Evolutionary conservation across 1,284 basidiomycete species (phyloP), one percentile per base, ranked within the genome.

Genomic region (Apiotrichum laibachii): DNA sequence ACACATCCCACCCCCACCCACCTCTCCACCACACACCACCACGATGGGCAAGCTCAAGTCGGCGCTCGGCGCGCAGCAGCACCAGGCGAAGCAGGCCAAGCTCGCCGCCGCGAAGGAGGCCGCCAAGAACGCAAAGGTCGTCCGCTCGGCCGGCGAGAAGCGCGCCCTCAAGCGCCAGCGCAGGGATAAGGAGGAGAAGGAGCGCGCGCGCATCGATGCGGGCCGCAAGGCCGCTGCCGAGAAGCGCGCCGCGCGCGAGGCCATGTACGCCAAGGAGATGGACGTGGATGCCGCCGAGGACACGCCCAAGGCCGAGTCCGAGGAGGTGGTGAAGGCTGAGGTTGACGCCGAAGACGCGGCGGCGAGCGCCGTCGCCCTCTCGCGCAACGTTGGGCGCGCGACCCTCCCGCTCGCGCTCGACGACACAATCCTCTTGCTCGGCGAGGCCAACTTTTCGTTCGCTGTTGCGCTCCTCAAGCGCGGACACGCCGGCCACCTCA

Each of bases 391-490:
- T 35, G 22, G 43, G 6, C 33, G 34, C 12, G 60, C 63, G 53
- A 75, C 72, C 1, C 72, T 89, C n/a, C 92, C 92, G 0, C 92
- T 94, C 77, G 78, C 75, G 5, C 68, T 82, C 0, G 86, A 85
- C 33, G 91, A 97, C 73, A 86, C 81, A 45, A 88, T 98, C 49
- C 83, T 98, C 16, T 83, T 97, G 40, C 81, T 98, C 51, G 94
- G 95, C n/a, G 94, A 98, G 80, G 82, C 90, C 31, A 93, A 98
- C 76, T 98, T 99, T 70, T 95, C 92, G 1, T 99, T 93, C 70
- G 83, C 93, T 0, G 85, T 84, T 22, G 86, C 92, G 10, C 82
- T 98, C 9, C 65, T 76, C 62, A n/a, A 73, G 77, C 66, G 82
- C 84, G 11, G 81, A 60, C 80, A 92, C 21, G 84, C 87, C 0